These are phyloP conservation scores for Saccharomyces kudriavzevii DNA, from an alignment of 805 yeast genomes.

Conservation along the genomic window DNA sequence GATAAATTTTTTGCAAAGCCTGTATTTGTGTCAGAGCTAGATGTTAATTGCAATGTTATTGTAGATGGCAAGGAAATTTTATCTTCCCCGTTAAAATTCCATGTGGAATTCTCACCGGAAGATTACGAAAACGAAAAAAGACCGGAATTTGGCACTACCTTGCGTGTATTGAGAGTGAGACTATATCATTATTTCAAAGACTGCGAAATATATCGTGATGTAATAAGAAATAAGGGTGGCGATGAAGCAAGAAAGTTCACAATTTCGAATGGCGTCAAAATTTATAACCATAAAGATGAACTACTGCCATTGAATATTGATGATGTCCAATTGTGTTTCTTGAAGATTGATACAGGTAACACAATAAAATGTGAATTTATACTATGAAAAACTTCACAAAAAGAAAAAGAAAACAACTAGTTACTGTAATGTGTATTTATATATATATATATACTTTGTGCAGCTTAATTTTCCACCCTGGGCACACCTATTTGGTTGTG, in stretches of 20 bases:
- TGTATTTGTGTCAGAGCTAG: slow-evolving; percentile 70
- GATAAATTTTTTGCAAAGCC: slow-evolving; percentile 66
- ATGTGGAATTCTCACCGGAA: slow-evolving; percentile 74
- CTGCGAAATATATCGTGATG: slow-evolving; percentile 27
- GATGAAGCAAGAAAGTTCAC: slow-evolving; percentile 17
- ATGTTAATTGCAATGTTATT: slow-evolving; percentile 42
- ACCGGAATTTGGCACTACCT: slow-evolving; percentile 62
- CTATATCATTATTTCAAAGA: slow-evolving; percentile 49
- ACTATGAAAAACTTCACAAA: slow-evolving; percentile 9
- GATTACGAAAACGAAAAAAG: slow-evolving; percentile 55
- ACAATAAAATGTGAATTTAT: slow-evolving; percentile 32
- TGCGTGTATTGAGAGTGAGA: slow-evolving; percentile 52
- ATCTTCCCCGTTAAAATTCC: slow-evolving; percentile 42
- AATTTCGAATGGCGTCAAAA: slow-evolving; percentile 29
- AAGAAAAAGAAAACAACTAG: background rate
- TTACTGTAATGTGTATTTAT: background rate
- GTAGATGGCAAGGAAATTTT: slow-evolving; percentile 15
- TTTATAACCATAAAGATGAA: slow-evolving; percentile 31
- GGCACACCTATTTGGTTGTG: slow-evolving; percentile 33
- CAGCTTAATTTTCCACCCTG: slow-evolving; percentile 18
- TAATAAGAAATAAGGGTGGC: slow-evolving; percentile 4
- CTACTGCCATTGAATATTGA: slow-evolving; percentile 31
- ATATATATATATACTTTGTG: background rate
- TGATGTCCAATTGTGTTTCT: slow-evolving; percentile 40
- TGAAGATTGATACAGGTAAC: slow-evolving; percentile 49